Base-by-base conservation (phyloP, 1,139 yeast genomes). In the Geotrichum citri-aurantii region DNA sequence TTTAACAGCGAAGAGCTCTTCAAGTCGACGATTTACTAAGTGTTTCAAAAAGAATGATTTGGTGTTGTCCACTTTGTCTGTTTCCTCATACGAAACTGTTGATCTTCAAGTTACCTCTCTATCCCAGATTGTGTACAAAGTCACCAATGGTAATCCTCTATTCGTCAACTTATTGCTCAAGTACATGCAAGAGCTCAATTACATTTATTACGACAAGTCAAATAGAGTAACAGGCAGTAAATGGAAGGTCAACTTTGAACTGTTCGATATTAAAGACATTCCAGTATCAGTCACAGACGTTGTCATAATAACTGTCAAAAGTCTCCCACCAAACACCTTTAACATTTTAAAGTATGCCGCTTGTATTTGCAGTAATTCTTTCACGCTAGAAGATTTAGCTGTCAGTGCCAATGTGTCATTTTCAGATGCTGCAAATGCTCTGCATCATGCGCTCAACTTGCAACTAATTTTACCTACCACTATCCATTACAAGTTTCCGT, bases 401-500 rank as follows among this genome's bases (percentile, higher is more conserved):
- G 69, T 75, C 14, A 81, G 78, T 1, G 70, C 80, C 1, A 72
- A 72, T 1, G 66, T 71, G 31, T 67, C 81, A 0, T 64, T 66
- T 51, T 64, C 69, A 1, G 69, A 66, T 19, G 70, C 70, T 69
- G 63, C 69, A 51, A 46, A 68, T 63, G 69, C 77, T 4, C 60
- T 81, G 8, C 75, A 73, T 44, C 65, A 73, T 46, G 77, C 78
- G 19, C 67, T 76, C 21, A 74, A 75, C 42, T 59, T 71, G 14
- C 71, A 72, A 44, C 56, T 80, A 1, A 65, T 81, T 7, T 64
- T 68, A 1, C 81, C 84, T 0, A 70, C 75, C 11, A 76, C 78
- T 24, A 70, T 79, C 1, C 77, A 75, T 62, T 80, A 81, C 66
- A 81, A 81, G 63, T 71, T 80, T 37, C 84, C 85, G 4, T 79